These are phyloP conservation scores for Taxillus chinensis DNA, from an alignment of 164 flowering plant genomes.

Conservation along the genomic window DNA sequence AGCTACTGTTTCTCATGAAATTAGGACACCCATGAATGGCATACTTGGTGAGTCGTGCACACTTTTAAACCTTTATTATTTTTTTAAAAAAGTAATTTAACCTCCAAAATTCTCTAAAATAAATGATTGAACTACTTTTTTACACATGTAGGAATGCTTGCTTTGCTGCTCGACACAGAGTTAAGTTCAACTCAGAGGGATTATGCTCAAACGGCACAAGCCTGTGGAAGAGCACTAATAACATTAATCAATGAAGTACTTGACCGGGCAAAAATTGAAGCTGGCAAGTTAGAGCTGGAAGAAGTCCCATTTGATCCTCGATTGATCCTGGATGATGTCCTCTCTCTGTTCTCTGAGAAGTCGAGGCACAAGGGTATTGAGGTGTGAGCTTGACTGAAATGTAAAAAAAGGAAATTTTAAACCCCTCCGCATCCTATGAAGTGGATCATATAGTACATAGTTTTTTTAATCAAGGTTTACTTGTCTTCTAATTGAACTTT, in stretches of 20 bases:
- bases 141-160: slow-evolving; percentile 66
- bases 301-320: slow-evolving; percentile 68
- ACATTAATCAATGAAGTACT: slow-evolving; percentile 83
- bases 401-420: neutral
- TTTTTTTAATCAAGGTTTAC: neutral
- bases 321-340: slow-evolving; percentile 75
- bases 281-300: slow-evolving; percentile 83
- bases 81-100: neutral
- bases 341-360: slow-evolving; percentile 79
- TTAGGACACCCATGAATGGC: slow-evolving; percentile 96
- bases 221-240: slow-evolving; percentile 78
- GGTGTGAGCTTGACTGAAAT: slow-evolving; percentile 43
- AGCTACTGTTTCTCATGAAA: slow-evolving; percentile 96
- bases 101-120: neutral
- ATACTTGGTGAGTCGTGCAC: slow-evolving; percentile 55
- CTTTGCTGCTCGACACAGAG: slow-evolving; percentile 73
- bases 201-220: slow-evolving; percentile 89
- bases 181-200: slow-evolving; percentile 65
- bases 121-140: neutral
- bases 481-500: slow-evolving; percentile 1
- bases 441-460: neutral
- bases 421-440: neutral
- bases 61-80: neutral
- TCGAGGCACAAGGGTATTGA: slow-evolving; percentile 73
- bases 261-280: slow-evolving; percentile 93